phyloP scores from a whole-genome alignment of 352 stramenopile genomes.

The Phytopythium delawarense region DNA sequence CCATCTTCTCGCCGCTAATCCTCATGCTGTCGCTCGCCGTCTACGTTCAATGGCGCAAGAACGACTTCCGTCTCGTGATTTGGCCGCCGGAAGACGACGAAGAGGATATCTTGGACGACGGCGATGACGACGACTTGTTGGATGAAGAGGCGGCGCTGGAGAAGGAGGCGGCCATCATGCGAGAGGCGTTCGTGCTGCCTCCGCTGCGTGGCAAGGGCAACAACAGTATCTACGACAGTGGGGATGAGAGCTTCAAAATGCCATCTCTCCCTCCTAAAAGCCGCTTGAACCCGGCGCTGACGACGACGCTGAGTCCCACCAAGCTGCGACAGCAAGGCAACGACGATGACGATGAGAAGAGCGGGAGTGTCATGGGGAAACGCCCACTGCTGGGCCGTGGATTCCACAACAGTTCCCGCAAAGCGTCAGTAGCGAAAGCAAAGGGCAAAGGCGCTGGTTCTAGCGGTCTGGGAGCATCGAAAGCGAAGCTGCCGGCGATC shows the following conservation, averaged over 20 bases:
- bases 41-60: conserved; percentile 73
- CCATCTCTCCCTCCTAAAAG: conserved; percentile 58
- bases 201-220: conserved; percentile 59
- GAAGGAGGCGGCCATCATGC: conserved; percentile 70
- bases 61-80: conserved; percentile 81
- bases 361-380: neutral
- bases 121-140: conserved; percentile 48
- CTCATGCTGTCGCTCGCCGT: conserved; percentile 75
- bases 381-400: neutral
- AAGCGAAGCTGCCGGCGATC: neutral
- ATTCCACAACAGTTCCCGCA: neutral
- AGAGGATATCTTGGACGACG: conserved; percentile 73
- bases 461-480: neutral
- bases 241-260: conserved; percentile 80
- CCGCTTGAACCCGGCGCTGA: conserved; percentile 8
- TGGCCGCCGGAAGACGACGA: conserved; percentile 80
- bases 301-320: neutral
- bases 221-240: conserved; percentile 49
- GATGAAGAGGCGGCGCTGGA: conserved; percentile 67
- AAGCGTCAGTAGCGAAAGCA: neutral
- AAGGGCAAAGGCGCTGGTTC: neutral
- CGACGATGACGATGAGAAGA: neutral
- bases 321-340: neutral
- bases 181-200: conserved; percentile 74
- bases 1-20: conserved; percentile 70